Evolutionary conservation across 2,329 filamentous ascomycete genomes (phyloP).

Genomic region (Fusarium marasasianum): DNA sequence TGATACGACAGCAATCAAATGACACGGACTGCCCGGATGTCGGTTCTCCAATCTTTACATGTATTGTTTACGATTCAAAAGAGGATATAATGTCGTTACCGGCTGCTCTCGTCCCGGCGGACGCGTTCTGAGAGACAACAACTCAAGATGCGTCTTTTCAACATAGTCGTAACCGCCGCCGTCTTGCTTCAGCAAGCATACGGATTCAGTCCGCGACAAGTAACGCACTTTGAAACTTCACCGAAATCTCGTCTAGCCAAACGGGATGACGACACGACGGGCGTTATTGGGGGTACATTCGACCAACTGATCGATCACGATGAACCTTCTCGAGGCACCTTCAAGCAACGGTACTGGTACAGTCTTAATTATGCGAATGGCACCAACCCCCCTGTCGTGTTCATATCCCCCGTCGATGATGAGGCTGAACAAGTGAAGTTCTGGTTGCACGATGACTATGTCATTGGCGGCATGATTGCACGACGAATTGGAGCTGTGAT

Average conservation of each 20-base stretch:
- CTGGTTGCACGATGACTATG: conserved; percentile 1
- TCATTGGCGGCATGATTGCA: conserved; percentile 8
- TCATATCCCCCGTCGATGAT: neutral
- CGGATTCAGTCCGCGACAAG: neutral
- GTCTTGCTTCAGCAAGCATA: neutral
- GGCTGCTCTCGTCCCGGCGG: neutral
- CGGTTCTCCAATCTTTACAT: neutral
- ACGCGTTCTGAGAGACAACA: neutral
- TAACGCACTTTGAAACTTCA: neutral
- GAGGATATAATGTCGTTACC: neutral
- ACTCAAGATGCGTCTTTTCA: neutral
- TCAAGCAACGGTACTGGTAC: conserved; percentile 8
- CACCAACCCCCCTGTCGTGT: neutral
- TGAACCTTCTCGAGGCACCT: neutral
- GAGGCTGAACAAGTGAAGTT: conserved; percentile 5
- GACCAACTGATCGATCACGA: conserved; percentile 1
- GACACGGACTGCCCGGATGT: neutral
- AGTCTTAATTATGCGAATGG: conserved; percentile 4
- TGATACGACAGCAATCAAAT: neutral
- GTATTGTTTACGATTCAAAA: neutral
- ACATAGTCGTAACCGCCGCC: neutral
- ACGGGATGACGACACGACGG: neutral
- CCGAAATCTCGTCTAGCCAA: neutral
- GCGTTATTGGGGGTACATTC: neutral
- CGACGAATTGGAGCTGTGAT: neutral